These are phyloP conservation scores for Phytophthora sansomeana DNA, from an alignment of 352 stramenopile species.

Conservation along the genomic window DNA sequence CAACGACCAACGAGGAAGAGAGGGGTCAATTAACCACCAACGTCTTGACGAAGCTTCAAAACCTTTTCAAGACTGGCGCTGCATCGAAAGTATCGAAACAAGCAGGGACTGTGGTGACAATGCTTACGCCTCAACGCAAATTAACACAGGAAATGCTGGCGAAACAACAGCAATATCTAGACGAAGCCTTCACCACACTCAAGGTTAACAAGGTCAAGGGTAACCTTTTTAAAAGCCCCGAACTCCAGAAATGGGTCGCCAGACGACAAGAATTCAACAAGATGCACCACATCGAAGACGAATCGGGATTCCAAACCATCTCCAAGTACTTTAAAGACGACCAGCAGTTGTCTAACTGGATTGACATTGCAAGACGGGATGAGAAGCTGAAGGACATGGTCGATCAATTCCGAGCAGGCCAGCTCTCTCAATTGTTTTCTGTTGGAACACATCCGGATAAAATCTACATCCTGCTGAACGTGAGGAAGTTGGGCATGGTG, in stretches of 20 bases:
- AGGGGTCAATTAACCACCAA: not conserved
- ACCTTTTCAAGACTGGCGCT: not conserved
- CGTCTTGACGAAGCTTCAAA: conserved; percentile 2
- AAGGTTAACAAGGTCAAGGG: not conserved
- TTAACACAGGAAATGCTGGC: not conserved
- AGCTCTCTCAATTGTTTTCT: not conserved
- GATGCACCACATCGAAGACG: not conserved
- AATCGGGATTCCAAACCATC: not conserved
- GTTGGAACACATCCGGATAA: not conserved
- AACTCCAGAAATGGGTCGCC: not conserved
- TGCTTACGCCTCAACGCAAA: not conserved
- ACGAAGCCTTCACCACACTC: not conserved
- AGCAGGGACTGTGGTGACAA: not conserved
- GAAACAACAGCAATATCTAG: not conserved
- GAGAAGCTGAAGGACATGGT: not conserved
- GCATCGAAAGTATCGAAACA: not conserved
- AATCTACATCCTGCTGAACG: not conserved
- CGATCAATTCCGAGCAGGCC: conserved; percentile 1
- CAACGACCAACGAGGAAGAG: conserved; percentile 1
- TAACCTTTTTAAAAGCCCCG: not conserved
- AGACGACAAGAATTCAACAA: not conserved
- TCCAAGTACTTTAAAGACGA: not conserved
- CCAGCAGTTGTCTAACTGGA: not conserved
- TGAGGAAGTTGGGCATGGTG: not conserved
- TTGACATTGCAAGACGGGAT: not conserved